Base-by-base conservation (phyloP, 139 green algal genomes). In the Chlorella vulgaris region DNA sequence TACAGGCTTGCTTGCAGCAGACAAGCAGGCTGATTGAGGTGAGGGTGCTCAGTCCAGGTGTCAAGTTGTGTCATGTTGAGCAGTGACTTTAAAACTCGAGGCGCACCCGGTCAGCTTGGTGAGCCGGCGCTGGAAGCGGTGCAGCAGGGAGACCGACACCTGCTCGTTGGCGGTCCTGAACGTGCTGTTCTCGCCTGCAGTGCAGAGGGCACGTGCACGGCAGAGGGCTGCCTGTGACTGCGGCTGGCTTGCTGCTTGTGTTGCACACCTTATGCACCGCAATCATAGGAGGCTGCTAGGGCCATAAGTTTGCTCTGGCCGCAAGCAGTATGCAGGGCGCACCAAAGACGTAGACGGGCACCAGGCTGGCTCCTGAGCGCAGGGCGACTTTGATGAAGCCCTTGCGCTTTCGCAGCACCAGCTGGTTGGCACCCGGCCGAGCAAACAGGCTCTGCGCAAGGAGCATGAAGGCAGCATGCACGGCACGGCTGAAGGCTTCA, bases 381-480 rank as follows among this genome's bases (percentile, higher is more conserved):
- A 84, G 55, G 8, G 80, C 80, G n/a, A 78, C 39, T 58, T 80
- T 84, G 21, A 88, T 81, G 78, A 88, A 88, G 2, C 84, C 84
- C 18, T 69, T 53, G 19, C 84, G 63, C 19, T 74, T 31, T 26
- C 33, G 47, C 28, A 88, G 69, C 77, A 83, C 78, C 31, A 88
- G 26, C n/a, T 85, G 71, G 63, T 88, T 50, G 39, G 28, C 39
- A 24, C 84, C 79, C 1, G 79, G 79, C 10, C n/a, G 35, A 43
- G 84, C 69, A 21, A 75, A 53, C 50, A 88, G 53, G 51, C 58
- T 80, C 73, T 79, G 55, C 55, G n/a, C 47, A 55, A 15, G n/a
- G n/a, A n/a, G n/a, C n/a, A n/a, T n/a, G n/a, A n/a, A n/a, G n/a
- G n/a, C n/a, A n/a, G n/a, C n/a, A n/a, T n/a, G n/a, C n/a, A n/a